Conservation (phyloP, 164 flowering plant genomes). For the Nelumbo lutea region DNA sequence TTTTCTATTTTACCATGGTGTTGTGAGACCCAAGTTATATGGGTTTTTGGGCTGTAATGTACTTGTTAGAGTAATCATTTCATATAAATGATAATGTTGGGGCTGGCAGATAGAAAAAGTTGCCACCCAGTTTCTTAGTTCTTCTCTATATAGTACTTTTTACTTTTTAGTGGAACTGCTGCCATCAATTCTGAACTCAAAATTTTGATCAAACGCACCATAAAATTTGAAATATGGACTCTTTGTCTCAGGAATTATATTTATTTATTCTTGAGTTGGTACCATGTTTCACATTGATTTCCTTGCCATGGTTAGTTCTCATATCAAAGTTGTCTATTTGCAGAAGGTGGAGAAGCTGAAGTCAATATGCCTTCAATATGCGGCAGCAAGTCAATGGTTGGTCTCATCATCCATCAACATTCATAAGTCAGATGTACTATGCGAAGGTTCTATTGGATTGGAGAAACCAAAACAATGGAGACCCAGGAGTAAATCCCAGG, state of each 20-base stretch:
- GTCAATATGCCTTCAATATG: conserved; percentile 81
- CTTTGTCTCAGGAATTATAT: neutral
- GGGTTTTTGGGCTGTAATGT: too few relatives aligned
- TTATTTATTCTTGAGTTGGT: neutral
- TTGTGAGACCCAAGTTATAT: too few relatives aligned
- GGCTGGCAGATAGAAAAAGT: too few relatives aligned
- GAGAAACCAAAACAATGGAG: conserved; percentile 36
- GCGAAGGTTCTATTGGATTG: conserved; percentile 18
- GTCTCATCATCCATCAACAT: conserved; percentile 66
- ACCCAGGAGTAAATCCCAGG: conserved; percentile 33
- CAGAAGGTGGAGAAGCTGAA: conserved; percentile 93
- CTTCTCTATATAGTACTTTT: neutral
- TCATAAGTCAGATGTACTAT: conserved; percentile 27
- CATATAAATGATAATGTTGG: too few relatives aligned
- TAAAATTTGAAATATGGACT: neutral
- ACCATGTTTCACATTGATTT: neutral
- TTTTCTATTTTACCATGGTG: too few relatives aligned
- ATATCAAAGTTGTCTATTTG: conserved; percentile 14
- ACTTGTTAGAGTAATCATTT: too few relatives aligned
- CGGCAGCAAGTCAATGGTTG: conserved; percentile 82
- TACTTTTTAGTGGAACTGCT: neutral
- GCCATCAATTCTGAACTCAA: neutral
- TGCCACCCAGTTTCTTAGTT: too few relatives aligned
- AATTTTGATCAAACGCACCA: neutral
- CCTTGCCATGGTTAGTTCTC: conserved; percentile 10